Conservation (phyloP, 1,139 yeast species). For the Yamadazyma triangularis region DNA sequence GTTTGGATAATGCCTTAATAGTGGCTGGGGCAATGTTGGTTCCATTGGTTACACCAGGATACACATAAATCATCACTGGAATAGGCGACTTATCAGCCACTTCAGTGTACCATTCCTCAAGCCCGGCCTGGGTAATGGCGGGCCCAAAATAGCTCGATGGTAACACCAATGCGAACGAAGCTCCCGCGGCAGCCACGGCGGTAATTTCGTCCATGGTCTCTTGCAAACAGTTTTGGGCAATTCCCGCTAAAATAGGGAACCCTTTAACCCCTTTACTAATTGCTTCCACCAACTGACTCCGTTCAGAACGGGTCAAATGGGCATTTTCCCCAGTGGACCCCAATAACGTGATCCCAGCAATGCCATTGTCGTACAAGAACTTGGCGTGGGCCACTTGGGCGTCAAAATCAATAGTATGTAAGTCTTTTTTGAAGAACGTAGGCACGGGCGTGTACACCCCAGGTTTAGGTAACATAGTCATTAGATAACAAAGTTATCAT, state of each 20-base stretch:
- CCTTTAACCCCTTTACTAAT: constrained; percentile 33
- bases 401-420: constrained; percentile 24
- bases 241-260: constrained; percentile 40
- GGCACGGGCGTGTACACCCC: constrained; percentile 36
- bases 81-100: constrained; percentile 42
- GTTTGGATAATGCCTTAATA: constrained; percentile 27
- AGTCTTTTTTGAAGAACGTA: constrained; percentile 30
- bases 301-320: constrained; percentile 40
- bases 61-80: constrained; percentile 46
- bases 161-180: constrained; percentile 39
- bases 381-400: constrained; percentile 34
- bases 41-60: constrained; percentile 45
- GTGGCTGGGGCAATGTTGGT: constrained; percentile 26
- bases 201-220: constrained; percentile 36
- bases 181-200: constrained; percentile 37
- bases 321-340: constrained; percentile 46
- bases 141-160: constrained; percentile 46
- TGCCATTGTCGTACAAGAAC: constrained; percentile 24
- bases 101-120: constrained; percentile 36
- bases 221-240: constrained; percentile 35
- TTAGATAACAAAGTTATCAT: no score
- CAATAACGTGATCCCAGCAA: constrained; percentile 28
- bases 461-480: constrained; percentile 8
- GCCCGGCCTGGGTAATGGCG: constrained; percentile 34
- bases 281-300: constrained; percentile 26